Percentiles rank a stretch among this genome's conserved stretches.
phyloP scores from a whole-genome alignment of 345 rosid species.

The Eucalyptus brandiana region DNA sequence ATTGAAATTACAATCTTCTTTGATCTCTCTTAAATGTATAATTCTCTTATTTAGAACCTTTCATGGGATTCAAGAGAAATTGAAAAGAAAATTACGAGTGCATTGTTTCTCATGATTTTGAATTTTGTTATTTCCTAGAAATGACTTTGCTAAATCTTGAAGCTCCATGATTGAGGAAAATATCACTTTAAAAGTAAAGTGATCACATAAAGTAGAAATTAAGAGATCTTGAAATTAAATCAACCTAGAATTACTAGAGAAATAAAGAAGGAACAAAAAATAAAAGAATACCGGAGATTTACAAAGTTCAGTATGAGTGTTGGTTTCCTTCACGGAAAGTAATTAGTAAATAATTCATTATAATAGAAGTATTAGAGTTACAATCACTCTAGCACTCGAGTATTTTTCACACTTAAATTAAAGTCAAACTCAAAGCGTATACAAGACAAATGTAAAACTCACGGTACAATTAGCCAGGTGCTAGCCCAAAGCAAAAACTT shows the following conservation, averaged over 20 bases:
- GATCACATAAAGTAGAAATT: not conserved
- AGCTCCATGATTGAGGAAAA: not conserved
- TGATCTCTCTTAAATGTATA: not conserved
- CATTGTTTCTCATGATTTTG: not conserved
- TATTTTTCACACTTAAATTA: not conserved
- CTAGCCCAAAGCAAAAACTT: not conserved
- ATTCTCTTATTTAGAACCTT: not conserved
- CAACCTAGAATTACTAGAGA: not conserved
- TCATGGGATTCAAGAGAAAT: not conserved
- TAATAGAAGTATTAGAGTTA: not conserved
- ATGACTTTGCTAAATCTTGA: not conserved
- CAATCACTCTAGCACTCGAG: not conserved
- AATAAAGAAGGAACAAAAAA: not conserved
- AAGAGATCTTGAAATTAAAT: not conserved
- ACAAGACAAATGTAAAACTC: not conserved
- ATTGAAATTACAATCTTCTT: not conserved
- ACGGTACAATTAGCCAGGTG: not conserved
- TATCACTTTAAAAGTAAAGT: not conserved
- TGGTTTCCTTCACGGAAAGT: not conserved
- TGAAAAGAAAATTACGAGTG: not conserved
- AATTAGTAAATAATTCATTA: not conserved
- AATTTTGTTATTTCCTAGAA: not conserved
- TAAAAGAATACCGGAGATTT: not conserved
- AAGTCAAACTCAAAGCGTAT: not conserved
- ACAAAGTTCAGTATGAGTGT: not conserved